Evolutionary conservation across 1,284 basidiomycete genomes (phyloP).

Genomic region (Ceratobasidium sp.): DNA sequence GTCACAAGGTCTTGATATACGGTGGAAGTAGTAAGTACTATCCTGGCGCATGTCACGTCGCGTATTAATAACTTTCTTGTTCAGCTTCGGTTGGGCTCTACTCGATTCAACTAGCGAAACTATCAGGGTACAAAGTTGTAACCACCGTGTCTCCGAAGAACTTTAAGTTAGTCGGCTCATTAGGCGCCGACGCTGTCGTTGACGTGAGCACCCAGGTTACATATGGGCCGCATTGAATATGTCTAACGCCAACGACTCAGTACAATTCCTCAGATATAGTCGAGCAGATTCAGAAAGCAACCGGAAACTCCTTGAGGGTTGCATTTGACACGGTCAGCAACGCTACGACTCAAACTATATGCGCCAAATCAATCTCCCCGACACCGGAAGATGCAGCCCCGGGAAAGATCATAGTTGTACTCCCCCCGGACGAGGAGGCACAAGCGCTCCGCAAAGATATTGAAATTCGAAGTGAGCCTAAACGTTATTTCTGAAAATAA

Average conservation of each 20-base stretch:
- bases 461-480: constrained; percentile 16
- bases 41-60: too few relatives aligned
- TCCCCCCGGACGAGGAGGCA: constrained; percentile 8
- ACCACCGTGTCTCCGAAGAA: constrained; percentile 54
- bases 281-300: constrained; percentile 47
- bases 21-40: constrained; percentile 32
- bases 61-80: background rate
- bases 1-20: constrained; percentile 19
- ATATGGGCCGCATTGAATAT: too few relatives aligned
- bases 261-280: constrained; percentile 43
- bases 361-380: constrained; percentile 35
- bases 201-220: constrained; percentile 44
- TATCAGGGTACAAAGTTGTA: constrained; percentile 52
- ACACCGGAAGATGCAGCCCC: constrained; percentile 46
- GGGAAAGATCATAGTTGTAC: constrained; percentile 31
- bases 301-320: constrained; percentile 47
- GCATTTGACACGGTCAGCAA: constrained; percentile 36
- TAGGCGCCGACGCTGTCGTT: constrained; percentile 54
- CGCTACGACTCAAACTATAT: constrained; percentile 4
- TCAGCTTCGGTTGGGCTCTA: constrained; percentile 51
- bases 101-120: constrained; percentile 54
- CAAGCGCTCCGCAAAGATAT: constrained; percentile 20
- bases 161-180: constrained; percentile 51
- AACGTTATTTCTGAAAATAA: background rate
- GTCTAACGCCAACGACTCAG: background rate